phyloP scores from a whole-genome alignment of 257 asterid genomes.

The Cruciata laevipes region DNA sequence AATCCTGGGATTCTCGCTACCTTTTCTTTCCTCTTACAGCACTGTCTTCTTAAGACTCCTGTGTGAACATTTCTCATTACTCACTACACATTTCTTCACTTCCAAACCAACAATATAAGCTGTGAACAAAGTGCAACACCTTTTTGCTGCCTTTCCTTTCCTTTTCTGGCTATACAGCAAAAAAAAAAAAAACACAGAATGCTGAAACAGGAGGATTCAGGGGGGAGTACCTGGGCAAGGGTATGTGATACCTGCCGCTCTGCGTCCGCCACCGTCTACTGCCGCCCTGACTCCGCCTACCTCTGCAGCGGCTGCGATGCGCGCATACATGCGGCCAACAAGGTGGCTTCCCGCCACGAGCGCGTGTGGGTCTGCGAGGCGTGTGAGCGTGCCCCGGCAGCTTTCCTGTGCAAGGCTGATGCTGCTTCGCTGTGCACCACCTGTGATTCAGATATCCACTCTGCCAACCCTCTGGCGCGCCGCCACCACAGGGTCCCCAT shows the following conservation, averaged over 20 bases:
- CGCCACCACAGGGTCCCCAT: conserved; percentile 86
- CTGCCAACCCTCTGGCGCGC: conserved; percentile 73
- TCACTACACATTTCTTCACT: not conserved
- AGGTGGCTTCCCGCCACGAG: conserved; percentile 34
- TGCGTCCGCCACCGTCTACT: conserved; percentile 43
- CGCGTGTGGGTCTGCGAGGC: conserved; percentile 56
- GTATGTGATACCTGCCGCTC: conserved; percentile 53
- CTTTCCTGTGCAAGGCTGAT: conserved; percentile 72
- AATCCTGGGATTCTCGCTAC: conserved; percentile 16
- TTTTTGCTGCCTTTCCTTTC: not conserved
- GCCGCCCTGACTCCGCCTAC: conserved; percentile 52
- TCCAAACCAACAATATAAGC: not conserved
- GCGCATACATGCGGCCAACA: conserved; percentile 38
- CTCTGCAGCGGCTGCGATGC: conserved; percentile 52
- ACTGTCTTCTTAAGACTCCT: not conserved
- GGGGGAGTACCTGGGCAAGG: conserved; percentile 31
- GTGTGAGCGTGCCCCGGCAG: conserved; percentile 60
- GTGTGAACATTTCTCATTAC: not conserved
- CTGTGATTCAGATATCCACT: conserved; percentile 74
- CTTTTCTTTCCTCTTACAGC: conserved; percentile 5
- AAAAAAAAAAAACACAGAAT: not conserved
- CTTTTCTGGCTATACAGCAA: not conserved
- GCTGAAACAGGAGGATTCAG: conserved; percentile 28
- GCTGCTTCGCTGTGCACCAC: conserved; percentile 67
- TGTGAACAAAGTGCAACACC: not conserved